Conservation (phyloP, 1,284 basidiomycete species). For the Apiotrichum gamsii region DNA sequence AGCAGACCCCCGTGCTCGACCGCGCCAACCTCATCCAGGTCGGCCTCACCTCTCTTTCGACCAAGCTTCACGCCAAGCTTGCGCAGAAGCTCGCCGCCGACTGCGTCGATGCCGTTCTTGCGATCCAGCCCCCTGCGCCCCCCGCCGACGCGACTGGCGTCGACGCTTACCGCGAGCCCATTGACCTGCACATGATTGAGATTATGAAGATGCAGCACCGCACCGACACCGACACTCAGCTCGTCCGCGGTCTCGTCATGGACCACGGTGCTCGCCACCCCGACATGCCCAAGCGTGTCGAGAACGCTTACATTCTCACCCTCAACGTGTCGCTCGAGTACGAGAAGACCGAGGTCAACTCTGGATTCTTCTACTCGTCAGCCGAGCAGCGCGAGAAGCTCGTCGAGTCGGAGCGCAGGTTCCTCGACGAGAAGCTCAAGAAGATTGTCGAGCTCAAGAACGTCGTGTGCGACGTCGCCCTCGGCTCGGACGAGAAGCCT, state of each 20-base stretch:
- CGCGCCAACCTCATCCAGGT: slow-evolving; percentile 87
- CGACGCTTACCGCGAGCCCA: slow-evolving; percentile 72
- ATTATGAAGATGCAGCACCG: slow-evolving; percentile 99
- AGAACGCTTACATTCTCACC: slow-evolving; percentile 93
- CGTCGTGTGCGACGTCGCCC: slow-evolving; percentile 84
- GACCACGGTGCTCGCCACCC: slow-evolving; percentile 90
- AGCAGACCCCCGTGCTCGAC: slow-evolving; percentile 66
- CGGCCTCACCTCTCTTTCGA: slow-evolving; percentile 88
- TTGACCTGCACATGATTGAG: slow-evolving; percentile 99
- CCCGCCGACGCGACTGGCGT: slow-evolving; percentile 53
- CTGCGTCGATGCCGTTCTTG: slow-evolving; percentile 90
- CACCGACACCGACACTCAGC: slow-evolving; percentile 94
- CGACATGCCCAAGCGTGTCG: slow-evolving; percentile 97
- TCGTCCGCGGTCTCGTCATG: slow-evolving; percentile 89
- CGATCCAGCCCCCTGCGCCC: slow-evolving; percentile 70
- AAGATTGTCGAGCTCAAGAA: slow-evolving; percentile 98
- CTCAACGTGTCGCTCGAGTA: slow-evolving; percentile 98
- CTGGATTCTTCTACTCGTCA: slow-evolving; percentile 98
- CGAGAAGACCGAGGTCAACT: slow-evolving; percentile 99
- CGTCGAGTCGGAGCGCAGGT: slow-evolving; percentile 91
- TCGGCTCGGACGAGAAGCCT: slow-evolving; percentile 57
- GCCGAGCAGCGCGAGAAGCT: slow-evolving; percentile 98
- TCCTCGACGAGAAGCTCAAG: slow-evolving; percentile 88
- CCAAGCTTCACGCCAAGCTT: slow-evolving; percentile 78
- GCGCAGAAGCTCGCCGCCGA: slow-evolving; percentile 86